A percentile compares a stretch with the other conserved stretches of the same genome.
Conservation (phyloP, 306 rosid genomes). For the Lathyrus tuberosus region DNA sequence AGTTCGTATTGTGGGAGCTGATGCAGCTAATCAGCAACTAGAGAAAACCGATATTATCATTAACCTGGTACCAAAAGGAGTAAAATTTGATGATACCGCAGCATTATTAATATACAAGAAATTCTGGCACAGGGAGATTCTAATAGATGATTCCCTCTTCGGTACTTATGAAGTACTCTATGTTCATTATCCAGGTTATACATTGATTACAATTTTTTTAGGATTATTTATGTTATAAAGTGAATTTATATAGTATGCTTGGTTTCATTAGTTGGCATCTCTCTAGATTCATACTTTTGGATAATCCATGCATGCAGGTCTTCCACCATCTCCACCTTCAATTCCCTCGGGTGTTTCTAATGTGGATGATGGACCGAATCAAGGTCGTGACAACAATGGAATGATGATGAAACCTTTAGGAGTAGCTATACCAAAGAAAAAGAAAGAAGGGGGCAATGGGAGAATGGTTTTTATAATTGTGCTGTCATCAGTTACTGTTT, state of each 20-base stretch:
- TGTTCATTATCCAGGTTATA: constrained; percentile 85
- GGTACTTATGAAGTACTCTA: constrained; percentile 76
- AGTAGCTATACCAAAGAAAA: constrained; percentile 70
- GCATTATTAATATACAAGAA: constrained; percentile 67
- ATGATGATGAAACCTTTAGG: constrained; percentile 75
- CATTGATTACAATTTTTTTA: constrained; percentile 14
- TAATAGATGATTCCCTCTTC: constrained; percentile 61
- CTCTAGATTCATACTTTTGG: constrained; percentile 37
- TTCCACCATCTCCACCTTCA: constrained; percentile 96
- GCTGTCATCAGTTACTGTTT: constrained; percentile 71
- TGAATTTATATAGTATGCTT: constrained; percentile 7
- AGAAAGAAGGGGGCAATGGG: constrained; percentile 52
- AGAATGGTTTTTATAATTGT: constrained; percentile 58
- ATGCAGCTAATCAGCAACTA: constrained; percentile 74
- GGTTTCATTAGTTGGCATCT: constrained; percentile 26
- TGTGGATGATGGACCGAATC: constrained; percentile 64
- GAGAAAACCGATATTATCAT: constrained; percentile 76
- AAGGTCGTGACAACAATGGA: constrained; percentile 58
- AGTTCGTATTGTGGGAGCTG: constrained; percentile 93
- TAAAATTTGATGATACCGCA: constrained; percentile 58
- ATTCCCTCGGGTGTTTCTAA: constrained; percentile 54
- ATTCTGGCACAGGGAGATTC: constrained; percentile 74
- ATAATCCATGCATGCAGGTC: constrained; percentile 58
- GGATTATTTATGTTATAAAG: constrained; percentile 5
- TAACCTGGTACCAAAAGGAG: constrained; percentile 77